Evolutionary conservation across 208 protist genomes (phyloP).

Genomic region (Wallacemonas sp.): DNA sequence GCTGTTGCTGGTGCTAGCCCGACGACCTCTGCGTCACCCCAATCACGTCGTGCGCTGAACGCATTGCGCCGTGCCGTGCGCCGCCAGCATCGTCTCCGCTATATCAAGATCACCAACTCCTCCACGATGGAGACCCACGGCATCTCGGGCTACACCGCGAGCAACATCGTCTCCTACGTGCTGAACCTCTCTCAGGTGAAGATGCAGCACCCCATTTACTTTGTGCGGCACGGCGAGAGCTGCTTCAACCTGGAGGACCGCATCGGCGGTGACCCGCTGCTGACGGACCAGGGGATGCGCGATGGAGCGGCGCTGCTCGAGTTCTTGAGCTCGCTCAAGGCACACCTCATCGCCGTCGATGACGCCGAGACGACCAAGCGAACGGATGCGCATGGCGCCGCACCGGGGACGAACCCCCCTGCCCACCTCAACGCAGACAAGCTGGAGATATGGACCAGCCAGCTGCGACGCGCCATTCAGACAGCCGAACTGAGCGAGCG

Average conservation of each 20-base stretch:
- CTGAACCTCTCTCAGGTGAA: constrained; percentile 86
- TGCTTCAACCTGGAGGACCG: constrained; percentile 85
- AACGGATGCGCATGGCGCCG: neutral
- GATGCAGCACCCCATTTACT: constrained; percentile 90
- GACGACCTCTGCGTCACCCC: no score
- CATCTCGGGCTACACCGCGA: constrained; percentile 70
- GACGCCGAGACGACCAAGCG: constrained; percentile 3
- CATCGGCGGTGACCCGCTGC: constrained; percentile 81
- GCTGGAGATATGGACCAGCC: constrained; percentile 87
- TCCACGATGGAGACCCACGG: constrained; percentile 66
- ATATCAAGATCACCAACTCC: constrained; percentile 62
- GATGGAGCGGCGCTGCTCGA: constrained; percentile 65
- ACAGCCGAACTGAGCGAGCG: constrained; percentile 73
- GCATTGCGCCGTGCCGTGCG: constrained; percentile 1
- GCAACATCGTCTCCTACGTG: constrained; percentile 81
- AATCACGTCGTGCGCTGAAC: neutral
- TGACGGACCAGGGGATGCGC: constrained; percentile 76
- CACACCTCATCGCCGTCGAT: constrained; percentile 26
- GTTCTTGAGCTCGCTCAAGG: constrained; percentile 79
- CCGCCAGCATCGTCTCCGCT: constrained; percentile 21
- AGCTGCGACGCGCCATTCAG: constrained; percentile 83
- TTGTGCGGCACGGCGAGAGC: constrained; percentile 86
- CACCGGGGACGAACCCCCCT: neutral
- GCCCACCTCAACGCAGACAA: constrained; percentile 22
- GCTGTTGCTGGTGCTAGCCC: no score